Evolutionary conservation across 768 basidiomycete genomes (phyloP), one percentile per base, ranked within the genome.

Genomic region (Mycena vitilis): DNA sequence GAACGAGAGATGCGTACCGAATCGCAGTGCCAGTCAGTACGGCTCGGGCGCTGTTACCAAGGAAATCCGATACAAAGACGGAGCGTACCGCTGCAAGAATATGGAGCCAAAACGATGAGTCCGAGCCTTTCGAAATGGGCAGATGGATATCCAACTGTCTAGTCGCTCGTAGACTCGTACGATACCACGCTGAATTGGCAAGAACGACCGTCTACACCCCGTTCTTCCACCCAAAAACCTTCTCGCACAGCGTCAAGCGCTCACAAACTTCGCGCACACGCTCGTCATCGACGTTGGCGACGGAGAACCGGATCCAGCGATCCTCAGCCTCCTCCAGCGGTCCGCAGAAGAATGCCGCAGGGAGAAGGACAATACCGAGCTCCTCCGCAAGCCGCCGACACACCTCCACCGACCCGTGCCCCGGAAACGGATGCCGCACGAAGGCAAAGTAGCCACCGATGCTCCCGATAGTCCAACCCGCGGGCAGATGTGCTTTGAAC

Each of bases 391-490:
- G 80, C 30, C 86, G 80, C 74, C 82, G 71, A 58, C 89, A 86
- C 34, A 95, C 88, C 62, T 85, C 81, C 68, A 79, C 76, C 15
- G 90, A 87, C 4, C 81, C 74, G 5, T 83, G 73, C 2, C 78
- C 80, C 5, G 63, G 53, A 74, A 87, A 93, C 0, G 91, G 91
- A 70, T 93, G 89, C 57, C 81, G 78, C 54, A 95, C 91, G 73
- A 91, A 96, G 6, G 92, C 92, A 71, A 88, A 96, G 77, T 91
- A 95, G 0, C 88, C 94, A 0, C 92, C 93, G 45, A 86, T 86
- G 0, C 87, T 84, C 7, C 86, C 88, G 30, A 94, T 82, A 22
- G 73, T 77, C 94, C 94, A 95, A 6, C 80, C 80, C 4, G 72
- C 23, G 0, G 87, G 86, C 20, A 95, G 75, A 1, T 71, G 65